Evolutionary conservation across 495 filamentous ascomycete species (phyloP).

Genomic region (Annulohypoxylon nitens): DNA sequence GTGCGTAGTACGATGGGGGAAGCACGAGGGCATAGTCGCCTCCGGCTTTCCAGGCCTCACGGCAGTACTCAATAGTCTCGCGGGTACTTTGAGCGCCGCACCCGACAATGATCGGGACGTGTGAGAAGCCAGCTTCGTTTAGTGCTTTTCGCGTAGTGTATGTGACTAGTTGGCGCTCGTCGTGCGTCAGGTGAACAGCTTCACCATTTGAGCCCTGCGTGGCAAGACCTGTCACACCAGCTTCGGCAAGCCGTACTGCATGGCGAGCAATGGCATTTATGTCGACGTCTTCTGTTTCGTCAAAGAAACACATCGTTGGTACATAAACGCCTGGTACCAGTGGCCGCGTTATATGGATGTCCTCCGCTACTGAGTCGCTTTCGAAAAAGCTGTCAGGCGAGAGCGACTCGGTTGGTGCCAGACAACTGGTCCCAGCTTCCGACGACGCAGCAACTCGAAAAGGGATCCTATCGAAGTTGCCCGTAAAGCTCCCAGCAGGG

Average conservation of each 20-base stretch:
- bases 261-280: constrained; percentile 76
- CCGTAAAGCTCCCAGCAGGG: constrained; percentile 60
- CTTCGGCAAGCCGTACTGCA: constrained; percentile 83
- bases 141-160: constrained; percentile 82
- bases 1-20: constrained; percentile 87
- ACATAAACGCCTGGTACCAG: constrained; percentile 86
- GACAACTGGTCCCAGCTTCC: constrained; percentile 50
- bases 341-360: constrained; percentile 66
- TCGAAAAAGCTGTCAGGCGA: constrained; percentile 60
- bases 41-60: constrained; percentile 79
- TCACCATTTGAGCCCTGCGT: constrained; percentile 94
- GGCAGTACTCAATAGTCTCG: constrained; percentile 84
- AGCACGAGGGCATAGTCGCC: constrained; percentile 91
- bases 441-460: constrained; percentile 54
- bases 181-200: constrained; percentile 82
- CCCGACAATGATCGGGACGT: constrained; percentile 88
- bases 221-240: constrained; percentile 83
- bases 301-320: constrained; percentile 90
- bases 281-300: constrained; percentile 84
- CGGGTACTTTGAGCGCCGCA: constrained; percentile 87
- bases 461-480: constrained; percentile 60
- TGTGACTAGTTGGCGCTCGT: constrained; percentile 81
- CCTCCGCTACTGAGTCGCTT: constrained; percentile 56
- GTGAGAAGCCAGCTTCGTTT: constrained; percentile 73
- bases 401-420: constrained; percentile 50